Evolutionary conservation across 768 basidiomycete species (phyloP).

Genomic region (Scleroderma citrinum): DNA sequence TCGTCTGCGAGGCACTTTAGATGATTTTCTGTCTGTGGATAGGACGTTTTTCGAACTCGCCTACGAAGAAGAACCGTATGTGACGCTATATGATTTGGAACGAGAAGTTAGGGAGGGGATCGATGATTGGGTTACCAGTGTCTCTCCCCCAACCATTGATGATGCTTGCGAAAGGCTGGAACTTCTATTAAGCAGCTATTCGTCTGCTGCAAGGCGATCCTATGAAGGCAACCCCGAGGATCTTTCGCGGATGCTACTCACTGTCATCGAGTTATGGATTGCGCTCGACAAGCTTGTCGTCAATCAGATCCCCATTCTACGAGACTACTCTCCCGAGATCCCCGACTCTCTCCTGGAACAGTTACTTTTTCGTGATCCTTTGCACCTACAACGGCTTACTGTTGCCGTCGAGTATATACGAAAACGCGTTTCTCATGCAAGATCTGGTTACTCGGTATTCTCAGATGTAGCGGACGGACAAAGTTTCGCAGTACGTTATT

Average conservation of each 20-base stretch:
- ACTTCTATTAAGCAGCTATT: slow-evolving; percentile 22
- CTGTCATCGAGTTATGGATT: slow-evolving; percentile 36
- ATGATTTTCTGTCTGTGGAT: slow-evolving; percentile 12
- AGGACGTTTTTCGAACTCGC: slow-evolving; percentile 11
- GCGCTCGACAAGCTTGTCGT: slow-evolving; percentile 34
- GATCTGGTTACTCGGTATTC: slow-evolving; percentile 28
- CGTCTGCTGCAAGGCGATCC: slow-evolving; percentile 14
- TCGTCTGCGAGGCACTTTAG: slow-evolving; percentile 8
- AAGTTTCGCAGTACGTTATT: slow-evolving; percentile 33
- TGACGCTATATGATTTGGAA: slow-evolving; percentile 35
- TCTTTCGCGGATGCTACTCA: slow-evolving; percentile 36
- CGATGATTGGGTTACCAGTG: slow-evolving; percentile 26
- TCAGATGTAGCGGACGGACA: slow-evolving; percentile 7
- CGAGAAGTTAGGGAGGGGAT: slow-evolving; percentile 24
- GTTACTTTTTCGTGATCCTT: slow-evolving; percentile 33
- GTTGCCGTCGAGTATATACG: slow-evolving; percentile 28
- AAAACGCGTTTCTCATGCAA: slow-evolving; percentile 17
- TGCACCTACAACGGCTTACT: slow-evolving; percentile 23
- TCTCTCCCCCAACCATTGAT: slow-evolving; percentile 11
- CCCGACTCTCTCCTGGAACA: slow-evolving; percentile 32
- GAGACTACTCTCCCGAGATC: slow-evolving; percentile 42
- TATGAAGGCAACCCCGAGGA: slow-evolving; percentile 34
- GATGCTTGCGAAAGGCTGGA: slow-evolving; percentile 23
- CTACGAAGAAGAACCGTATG: slow-evolving; percentile 5
- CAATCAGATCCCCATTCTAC: slow-evolving; percentile 31